Evolutionary conservation across 176 grass and related monocot genomes (phyloP), one percentile per base, ranked within the genome.

Genomic region (Poa annua): DNA sequence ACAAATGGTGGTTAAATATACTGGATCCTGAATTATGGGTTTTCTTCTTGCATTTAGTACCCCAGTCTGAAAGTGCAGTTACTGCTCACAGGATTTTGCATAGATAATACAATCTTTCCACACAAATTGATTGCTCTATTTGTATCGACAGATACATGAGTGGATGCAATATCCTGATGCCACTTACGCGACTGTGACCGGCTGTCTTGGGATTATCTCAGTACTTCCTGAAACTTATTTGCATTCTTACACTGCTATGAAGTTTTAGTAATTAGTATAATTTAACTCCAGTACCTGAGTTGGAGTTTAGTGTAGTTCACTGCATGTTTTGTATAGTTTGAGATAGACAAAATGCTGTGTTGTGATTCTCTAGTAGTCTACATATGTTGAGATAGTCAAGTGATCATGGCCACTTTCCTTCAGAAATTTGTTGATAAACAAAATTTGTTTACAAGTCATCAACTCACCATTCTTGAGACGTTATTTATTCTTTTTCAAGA

Each of bases 91-190:
- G 39, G 29, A 83, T 22, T 83, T 26, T 82, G 25, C 11, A 35
- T 50, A 55, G 47, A 22, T 79, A 68, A 22, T 67, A 33, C 22
- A 83, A 80, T 44, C 4, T 86, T 83, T 90, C 75, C 33, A 51
- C 4, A 0, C 19, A 33, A 83, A 83, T 87, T 84, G 80, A 86
- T 80, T 80, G 80, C 47, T 49, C 68, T 62, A 47, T 83, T 80
- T 90, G 69, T 84, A 87, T 75, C 60, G 75, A 79, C 39, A 75
- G 57, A 74, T 79, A 38, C 42, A 61, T 34, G 60, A 69, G 52
- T 87, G 80, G 84, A 74, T 86, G 75, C 80, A 83, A 62, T 52
- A 54, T 79, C 67, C 17, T 86, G 59, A 60, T 69, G 67, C 60
- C 41, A 87, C 61, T 21, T 13, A 84, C 61, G 60, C 4, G 21